These are phyloP conservation scores for Globisporangium acanthophoron DNA, from an alignment of 352 stramenopile species.

Conservation along the genomic window DNA sequence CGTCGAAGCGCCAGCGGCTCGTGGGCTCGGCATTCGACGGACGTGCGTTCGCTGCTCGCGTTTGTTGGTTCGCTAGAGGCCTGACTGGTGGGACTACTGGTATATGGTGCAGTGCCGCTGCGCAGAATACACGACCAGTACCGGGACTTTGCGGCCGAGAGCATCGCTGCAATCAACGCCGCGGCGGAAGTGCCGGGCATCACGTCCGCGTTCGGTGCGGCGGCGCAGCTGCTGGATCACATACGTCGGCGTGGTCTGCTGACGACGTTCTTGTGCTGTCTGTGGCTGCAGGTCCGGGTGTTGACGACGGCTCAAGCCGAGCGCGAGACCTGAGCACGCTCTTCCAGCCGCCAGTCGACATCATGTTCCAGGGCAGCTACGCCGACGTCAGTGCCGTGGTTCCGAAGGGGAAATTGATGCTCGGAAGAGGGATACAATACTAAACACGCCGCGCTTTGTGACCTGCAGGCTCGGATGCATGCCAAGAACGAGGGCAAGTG, in stretches of 20 bases:
- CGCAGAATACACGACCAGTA: conserved; percentile 64
- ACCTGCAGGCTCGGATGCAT: conserved; percentile 39
- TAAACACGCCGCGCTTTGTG: too few species aligned
- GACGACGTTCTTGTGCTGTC: not conserved
- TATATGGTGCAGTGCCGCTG: conserved; percentile 27
- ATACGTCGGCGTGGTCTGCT: not conserved
- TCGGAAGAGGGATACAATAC: not conserved
- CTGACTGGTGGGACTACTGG: not conserved
- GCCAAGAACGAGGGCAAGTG: conserved; percentile 89
- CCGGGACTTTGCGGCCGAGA: conserved; percentile 79
- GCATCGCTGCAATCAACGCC: conserved; percentile 66
- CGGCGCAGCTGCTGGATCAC: conserved; percentile 1
- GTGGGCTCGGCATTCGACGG: conserved; percentile 49
- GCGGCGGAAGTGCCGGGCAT: conserved; percentile 23
- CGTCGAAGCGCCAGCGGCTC: conserved; percentile 78
- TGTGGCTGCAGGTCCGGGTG: conserved; percentile 8
- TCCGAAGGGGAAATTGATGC: not conserved
- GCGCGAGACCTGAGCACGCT: conserved; percentile 56
- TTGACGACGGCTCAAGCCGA: conserved; percentile 15
- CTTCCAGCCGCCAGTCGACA: conserved; percentile 64
- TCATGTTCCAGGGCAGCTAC: conserved; percentile 82
- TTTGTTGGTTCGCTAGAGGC: too few species aligned
- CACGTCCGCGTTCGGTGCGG: conserved; percentile 37
- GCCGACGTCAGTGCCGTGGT: conserved; percentile 34
- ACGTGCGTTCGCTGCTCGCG: conserved; percentile 18